Base-by-base conservation (phyloP, 1,284 basidiomycete genomes). In the Tylopilus sp. region DNA sequence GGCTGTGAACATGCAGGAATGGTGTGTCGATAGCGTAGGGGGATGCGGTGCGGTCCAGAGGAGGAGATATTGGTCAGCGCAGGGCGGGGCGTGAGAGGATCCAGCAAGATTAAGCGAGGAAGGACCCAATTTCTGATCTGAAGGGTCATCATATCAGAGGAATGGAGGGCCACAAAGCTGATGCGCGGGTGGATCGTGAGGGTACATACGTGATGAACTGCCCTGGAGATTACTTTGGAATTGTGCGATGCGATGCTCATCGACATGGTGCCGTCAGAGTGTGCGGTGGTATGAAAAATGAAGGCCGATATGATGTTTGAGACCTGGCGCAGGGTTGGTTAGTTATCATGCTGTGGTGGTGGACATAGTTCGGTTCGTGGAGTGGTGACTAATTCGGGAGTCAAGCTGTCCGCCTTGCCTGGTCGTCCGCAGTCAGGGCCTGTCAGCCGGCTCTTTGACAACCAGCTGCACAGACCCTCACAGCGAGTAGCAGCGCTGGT, bases 341-440 rank as follows among this genome's bases (percentile, higher is more conserved):
- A 23, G 21, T 23, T 33, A n/a, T 33, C 15, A 2, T 4, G 6
- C n/a, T n/a, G n/a, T 7, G 16, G 38, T 37, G 35, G 26, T 49
- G 35, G 16, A 41, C 23, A 36, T 52, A 41, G 54, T 57, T 59
- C 48, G 56, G 59, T 13, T 51, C 23, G 25, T 35, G 12, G 42
- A 45, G 36, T 41, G 3, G 21, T 23, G 19, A 47, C 64, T 41
- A 48, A 64, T 52, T 45, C 37, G 54, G 60, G 44, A 30, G 51
- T 54, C 21, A 23, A 23, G 6, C 21, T 6, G 53, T 48, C 50
- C 42, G 41, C 23, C 29, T n/a, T 19, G 41, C 23, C 18, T 45
- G 44, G 41, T 29, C 36, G 47, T 61, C 60, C 63, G 61, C 62
- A 66, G 66, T 41, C 58, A 63, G 48, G 50, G 48, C 42, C 59